phyloP scores from a whole-genome alignment of 768 basidiomycete genomes.

The Boletus fagicola region DNA sequence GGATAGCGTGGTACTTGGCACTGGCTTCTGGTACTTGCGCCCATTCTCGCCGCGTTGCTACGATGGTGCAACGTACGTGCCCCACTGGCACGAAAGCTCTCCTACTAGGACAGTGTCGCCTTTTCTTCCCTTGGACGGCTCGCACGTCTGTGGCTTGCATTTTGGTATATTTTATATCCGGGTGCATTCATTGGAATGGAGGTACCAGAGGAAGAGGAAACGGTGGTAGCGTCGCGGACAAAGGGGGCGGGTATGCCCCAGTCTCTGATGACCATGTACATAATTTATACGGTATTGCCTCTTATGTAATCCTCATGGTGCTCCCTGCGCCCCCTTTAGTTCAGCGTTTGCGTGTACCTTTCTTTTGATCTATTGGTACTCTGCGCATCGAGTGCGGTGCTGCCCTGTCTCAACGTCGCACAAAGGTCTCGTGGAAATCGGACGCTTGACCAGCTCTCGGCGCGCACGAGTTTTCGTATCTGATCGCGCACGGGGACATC shows the following conservation, averaged over 20 bases:
- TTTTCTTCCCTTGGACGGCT: too few species aligned
- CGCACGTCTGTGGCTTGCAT: too few species aligned
- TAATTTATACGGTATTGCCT: too few species aligned
- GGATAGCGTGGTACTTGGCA: background rate
- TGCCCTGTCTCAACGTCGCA: background rate
- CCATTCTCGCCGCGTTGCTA: too few species aligned
- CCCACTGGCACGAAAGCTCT: too few species aligned
- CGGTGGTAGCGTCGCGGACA: background rate
- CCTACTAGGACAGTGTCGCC: too few species aligned
- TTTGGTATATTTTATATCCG: too few species aligned
- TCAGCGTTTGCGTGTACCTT: background rate
- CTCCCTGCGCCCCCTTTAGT: background rate
- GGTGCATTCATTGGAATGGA: too few species aligned
- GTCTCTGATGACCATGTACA: too few species aligned
- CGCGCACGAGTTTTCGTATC: background rate
- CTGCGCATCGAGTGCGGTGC: background rate
- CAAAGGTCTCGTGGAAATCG: background rate
- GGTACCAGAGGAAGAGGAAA: background rate
- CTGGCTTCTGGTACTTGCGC: too few species aligned
- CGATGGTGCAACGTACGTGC: too few species aligned
- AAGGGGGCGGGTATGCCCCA: too few species aligned
- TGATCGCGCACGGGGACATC: background rate
- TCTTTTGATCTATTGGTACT: background rate
- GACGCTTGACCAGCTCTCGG: background rate
- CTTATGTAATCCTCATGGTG: conserved; percentile 4